Evolutionary conservation across 2,329 filamentous ascomycete genomes (phyloP), one percentile per base, ranked within the genome.

Genomic region (Drechslera avenae): DNA sequence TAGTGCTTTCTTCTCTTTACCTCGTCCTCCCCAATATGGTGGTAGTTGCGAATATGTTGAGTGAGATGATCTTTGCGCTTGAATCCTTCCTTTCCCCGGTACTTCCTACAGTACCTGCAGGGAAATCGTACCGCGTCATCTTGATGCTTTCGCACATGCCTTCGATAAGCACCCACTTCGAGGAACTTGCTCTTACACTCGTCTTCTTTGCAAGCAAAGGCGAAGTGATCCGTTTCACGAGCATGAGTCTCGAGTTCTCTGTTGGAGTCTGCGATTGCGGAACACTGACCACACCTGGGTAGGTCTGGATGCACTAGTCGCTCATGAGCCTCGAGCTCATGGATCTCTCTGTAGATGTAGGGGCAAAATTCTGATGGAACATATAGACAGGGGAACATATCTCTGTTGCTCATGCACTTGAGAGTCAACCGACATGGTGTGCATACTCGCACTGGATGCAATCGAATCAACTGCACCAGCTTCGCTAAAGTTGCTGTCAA

Each of bases 21-120:
- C 2, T 12, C 1, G 14, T 9, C 18, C 5, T 49, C 32, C 4
- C 5, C 33, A 8, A 49, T 49, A 8, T 49, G 46, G 8, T 49
- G 46, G 14, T 49, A 49, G 3, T 19, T 44, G 1, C 46, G 26
- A 5, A 49, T 1, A 5, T 49, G 46, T 5, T 44, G 46, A 3
- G 18, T 43, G 12, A 49, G 46, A 10, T 49, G 46, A 1, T 49
- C 39, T 12, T 10, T 49, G 8, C 39, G 39, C 7, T 32, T 44
- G 33, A 49, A 49, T 2, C 8, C 46, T 0, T 21, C 43, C 19
- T 16, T n/a, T 26, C 46, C 39, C 18, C n/a, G 18, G 18, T 49
- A 37, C 6, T 33, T 49, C 39, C 5, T 43, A 21, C 39, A 49
- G 5, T 37, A 33, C 6, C 10, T 49, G 26, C 46, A 44, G 2